phyloP scores from a whole-genome alignment of 2,329 filamentous ascomycete genomes.

The Phyllosticta capitalensis region DNA sequence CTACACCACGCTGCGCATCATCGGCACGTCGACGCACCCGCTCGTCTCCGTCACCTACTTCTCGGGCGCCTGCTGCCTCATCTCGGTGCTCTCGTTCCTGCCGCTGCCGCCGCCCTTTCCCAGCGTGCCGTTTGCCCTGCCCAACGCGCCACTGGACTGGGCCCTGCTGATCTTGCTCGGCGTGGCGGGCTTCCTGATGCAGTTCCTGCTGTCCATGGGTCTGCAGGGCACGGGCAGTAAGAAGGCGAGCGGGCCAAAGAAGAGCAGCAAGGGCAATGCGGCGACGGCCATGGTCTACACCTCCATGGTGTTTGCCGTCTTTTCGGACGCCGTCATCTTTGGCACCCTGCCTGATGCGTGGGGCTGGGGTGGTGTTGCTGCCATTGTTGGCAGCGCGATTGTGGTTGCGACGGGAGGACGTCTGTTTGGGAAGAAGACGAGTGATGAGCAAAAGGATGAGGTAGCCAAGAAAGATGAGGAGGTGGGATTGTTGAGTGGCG shows the following conservation, averaged over 20 bases:
- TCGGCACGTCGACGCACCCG: constrained; percentile 70
- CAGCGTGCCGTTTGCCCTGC: constrained; percentile 51
- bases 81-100: constrained; percentile 53
- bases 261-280: background rate
- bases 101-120: constrained; percentile 43
- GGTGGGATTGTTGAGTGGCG: background rate
- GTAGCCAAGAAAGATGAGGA: background rate
- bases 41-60: constrained; percentile 86
- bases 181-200: constrained; percentile 68
- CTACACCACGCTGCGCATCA: constrained; percentile 66
- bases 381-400: constrained; percentile 57
- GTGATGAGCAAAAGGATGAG: background rate
- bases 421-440: background rate
- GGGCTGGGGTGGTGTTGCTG: constrained; percentile 50
- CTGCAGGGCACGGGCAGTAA: constrained; percentile 36
- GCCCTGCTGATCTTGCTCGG: constrained; percentile 58
- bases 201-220: constrained; percentile 74
- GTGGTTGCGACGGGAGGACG: constrained; percentile 42
- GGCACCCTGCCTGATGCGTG: constrained; percentile 47
- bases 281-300: constrained; percentile 61
- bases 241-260: constrained; percentile 43
- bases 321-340: constrained; percentile 55
- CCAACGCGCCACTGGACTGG: constrained; percentile 51
- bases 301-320: constrained; percentile 60
- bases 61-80: constrained; percentile 56